Evolutionary conservation across 73 alveolate genomes (phyloP), one percentile per base, ranked within the genome.

Genomic region (Paramecium primaurelia): DNA sequence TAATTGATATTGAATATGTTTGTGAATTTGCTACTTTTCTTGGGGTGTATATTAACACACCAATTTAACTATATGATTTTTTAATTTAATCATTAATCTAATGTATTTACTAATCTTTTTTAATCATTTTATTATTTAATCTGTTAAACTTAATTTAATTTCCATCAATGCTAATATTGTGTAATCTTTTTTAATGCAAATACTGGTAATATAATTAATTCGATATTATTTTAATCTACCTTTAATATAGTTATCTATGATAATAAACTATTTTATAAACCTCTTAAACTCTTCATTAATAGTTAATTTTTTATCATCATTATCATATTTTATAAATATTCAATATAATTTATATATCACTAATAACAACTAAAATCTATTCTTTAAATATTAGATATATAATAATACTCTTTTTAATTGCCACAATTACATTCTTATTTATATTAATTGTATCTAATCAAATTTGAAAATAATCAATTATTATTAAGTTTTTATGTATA

Each of bases 121-220:
- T 16, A 77, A n/a, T n/a, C 16, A 26, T 12, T 42, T 37, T 10
- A 38, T 38, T 11, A 22, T 77, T 18, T 77, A 22, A 11, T 77
- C 89, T 9, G 89, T 40, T 20, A 77, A 4, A 40, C 71, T 16
- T 16, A 44, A 4, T 26, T 77, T 77, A 30, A 77, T 77, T n/a
- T 54, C 89, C 89, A 77, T 77, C 40, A 77, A 77, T 38, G 73
- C 73, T 26, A 51, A 77, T 6, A 73, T 77, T 0, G 89, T 77
- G 5, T 40, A 6, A 22, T 77, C 89, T 22, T 77, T 77, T 77
- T 77, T 20, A 42, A 22, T 2, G 3, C 32, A 77, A 77, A 77
- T 4, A 42, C 73, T 38, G 64, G 64, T 16, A 77, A 77, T 8
- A 38, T 73, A 77, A 77, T 77, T 6, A 73, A 77, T 42, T 37